These are phyloP conservation scores for Filobasidium uniguttulatum DNA, from an alignment of 1,284 basidiomycete species.

Conservation along the genomic window DNA sequence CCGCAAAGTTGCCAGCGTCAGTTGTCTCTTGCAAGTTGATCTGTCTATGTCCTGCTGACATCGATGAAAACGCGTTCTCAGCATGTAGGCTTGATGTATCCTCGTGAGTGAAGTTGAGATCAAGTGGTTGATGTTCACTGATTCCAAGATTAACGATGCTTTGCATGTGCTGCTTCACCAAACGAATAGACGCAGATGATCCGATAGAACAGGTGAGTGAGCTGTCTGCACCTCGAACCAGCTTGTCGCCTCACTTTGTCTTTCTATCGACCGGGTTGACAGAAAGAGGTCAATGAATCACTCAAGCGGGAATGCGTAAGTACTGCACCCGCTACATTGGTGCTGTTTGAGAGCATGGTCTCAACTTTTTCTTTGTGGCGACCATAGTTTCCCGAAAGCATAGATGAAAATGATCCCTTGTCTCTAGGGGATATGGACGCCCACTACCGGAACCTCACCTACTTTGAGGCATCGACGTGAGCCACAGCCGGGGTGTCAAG, in stretches of 20 bases:
- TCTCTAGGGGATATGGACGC: neutral
- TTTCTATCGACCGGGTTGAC: neutral
- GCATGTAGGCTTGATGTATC: slow-evolving; percentile 33
- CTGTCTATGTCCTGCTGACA: too few species aligned
- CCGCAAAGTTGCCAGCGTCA: slow-evolving; percentile 31
- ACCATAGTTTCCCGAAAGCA: slow-evolving; percentile 19
- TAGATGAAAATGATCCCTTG: neutral
- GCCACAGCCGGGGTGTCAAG: neutral
- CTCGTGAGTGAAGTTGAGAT: slow-evolving; percentile 18
- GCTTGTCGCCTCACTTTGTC: too few species aligned
- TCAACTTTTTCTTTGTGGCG: neutral
- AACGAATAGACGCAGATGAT: slow-evolving; percentile 21
- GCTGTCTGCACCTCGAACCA: too few species aligned
- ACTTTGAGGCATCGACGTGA: slow-evolving; percentile 5
- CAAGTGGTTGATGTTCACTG: neutral
- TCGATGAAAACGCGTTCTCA: too few species aligned
- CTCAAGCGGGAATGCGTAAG: slow-evolving; percentile 30
- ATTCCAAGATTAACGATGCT: too few species aligned
- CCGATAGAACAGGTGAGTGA: slow-evolving; percentile 18
- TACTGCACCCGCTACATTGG: too few species aligned
- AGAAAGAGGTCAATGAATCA: slow-evolving; percentile 22
- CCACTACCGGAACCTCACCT: slow-evolving; percentile 1
- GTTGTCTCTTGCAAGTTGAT: slow-evolving; percentile 5
- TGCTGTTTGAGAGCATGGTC: too few species aligned
- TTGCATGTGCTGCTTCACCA: too few species aligned